Evolutionary conservation across 2,329 filamentous ascomycete genomes (phyloP), one percentile per base, ranked within the genome.

Genomic region (Diaporthe australafricana): DNA sequence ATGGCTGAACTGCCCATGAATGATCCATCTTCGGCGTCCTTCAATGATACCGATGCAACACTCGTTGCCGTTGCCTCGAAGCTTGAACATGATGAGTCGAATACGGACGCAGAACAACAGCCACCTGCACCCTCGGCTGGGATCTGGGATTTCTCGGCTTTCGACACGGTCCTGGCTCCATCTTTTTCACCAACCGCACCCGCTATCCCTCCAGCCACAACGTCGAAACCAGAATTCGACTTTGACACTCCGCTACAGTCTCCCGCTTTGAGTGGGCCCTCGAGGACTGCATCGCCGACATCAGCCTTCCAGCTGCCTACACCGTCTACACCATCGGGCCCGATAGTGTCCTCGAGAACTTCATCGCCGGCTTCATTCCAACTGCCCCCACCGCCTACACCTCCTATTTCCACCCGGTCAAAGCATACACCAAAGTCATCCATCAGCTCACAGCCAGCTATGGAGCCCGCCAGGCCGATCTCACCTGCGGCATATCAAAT

Each of bases 241-340:
- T 70, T 74, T n/a, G 72, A 72, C n/a, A 70, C 72, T 5, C 72
- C 72, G 8, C 25, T 72, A 16, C 70, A 70, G 17, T 72, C 72
- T 14, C 70, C 72, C 9, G 47, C 62, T 35, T 32, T 68, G 17
- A 63, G 52, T 17, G 57, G 42, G 50, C 70, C 67, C 12, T 74
- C 72, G 14, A 52, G 70, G 32, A 68, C 47, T n/a, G 47, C 16
- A 1, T 70, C 71, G 0, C 68, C 71, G 20, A 48, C n/a, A 3
- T 60, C 53, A 38, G 66, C 68, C 9, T 50, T 63, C 35, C 68
- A 47, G 16, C 38, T 62, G 0, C 48, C 53, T 9, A 55, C 69
- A 7, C 52, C 71, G 5, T 55, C 70, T 27, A 69, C 70, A 16
- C 63, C 53, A 11, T 40, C 67, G 5, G 35, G 45, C 32, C 22